These are phyloP conservation scores for Raffaelea ambrosiae DNA, from an alignment of 2,329 filamentous ascomycete genomes.

Conservation along the genomic window DNA sequence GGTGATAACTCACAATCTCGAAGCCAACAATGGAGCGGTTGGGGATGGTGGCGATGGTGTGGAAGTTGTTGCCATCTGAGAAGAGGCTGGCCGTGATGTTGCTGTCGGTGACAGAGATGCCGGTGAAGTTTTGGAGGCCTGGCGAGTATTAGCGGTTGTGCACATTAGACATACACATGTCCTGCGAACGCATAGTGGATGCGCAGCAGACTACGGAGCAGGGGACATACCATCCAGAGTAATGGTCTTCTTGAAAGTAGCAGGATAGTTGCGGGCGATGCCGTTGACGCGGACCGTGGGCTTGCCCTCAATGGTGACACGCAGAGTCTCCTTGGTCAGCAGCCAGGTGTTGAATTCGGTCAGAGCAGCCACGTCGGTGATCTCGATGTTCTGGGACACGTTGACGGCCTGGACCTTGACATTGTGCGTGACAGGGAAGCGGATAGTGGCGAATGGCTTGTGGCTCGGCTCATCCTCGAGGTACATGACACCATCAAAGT, in stretches of 20 bases:
- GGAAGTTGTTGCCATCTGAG: slow-evolving; percentile 49
- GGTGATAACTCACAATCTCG: slow-evolving; percentile 44
- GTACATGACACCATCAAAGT: slow-evolving; percentile 46
- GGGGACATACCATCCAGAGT: slow-evolving; percentile 29
- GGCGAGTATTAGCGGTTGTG: neutral
- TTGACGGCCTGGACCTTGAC: slow-evolving; percentile 42
- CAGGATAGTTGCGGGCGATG: slow-evolving; percentile 37
- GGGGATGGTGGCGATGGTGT: slow-evolving; percentile 49
- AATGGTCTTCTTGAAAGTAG: slow-evolving; percentile 49
- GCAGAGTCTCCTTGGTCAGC: slow-evolving; percentile 39
- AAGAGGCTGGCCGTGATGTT: slow-evolving; percentile 32
- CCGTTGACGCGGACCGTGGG: slow-evolving; percentile 43
- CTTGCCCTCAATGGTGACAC: slow-evolving; percentile 41
- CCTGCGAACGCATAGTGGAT: neutral
- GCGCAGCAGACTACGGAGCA: neutral
- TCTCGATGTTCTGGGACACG: slow-evolving; percentile 37
- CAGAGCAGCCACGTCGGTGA: slow-evolving; percentile 39
- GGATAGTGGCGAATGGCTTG: slow-evolving; percentile 38
- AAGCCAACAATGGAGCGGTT: slow-evolving; percentile 58
- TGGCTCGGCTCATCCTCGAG: slow-evolving; percentile 40
- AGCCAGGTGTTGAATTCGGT: slow-evolving; percentile 47
- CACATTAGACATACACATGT: neutral
- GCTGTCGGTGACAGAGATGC: slow-evolving; percentile 42
- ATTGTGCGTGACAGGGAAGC: slow-evolving; percentile 43
- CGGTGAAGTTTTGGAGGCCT: slow-evolving; percentile 47